A percentile compares a stretch with the other conserved stretches of the same genome.
Evolutionary conservation across 2,329 filamentous ascomycete genomes (phyloP).

Genomic region (Nigrograna mackinnonii): DNA sequence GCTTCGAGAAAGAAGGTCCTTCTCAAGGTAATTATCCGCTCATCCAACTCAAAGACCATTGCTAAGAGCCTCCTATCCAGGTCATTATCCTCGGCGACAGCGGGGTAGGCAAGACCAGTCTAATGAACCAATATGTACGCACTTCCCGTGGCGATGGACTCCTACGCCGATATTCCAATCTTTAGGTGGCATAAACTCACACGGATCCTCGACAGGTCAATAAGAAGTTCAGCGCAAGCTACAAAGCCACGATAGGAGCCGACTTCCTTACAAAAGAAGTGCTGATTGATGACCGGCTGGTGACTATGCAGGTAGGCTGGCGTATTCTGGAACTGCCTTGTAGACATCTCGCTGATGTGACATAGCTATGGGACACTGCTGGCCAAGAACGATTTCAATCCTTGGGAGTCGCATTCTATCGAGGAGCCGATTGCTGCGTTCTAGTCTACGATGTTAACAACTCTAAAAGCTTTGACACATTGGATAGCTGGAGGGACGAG

Average conservation of each 20-base stretch:
- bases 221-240: conserved; percentile 99
- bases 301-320: conserved; percentile 87
- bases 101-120: conserved; percentile 97
- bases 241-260: conserved; percentile 98
- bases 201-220: conserved; percentile 72
- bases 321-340: conserved; percentile 1
- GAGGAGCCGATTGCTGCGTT: conserved; percentile 96
- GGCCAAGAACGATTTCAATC: conserved; percentile 98
- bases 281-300: conserved; percentile 91
- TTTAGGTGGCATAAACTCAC: no score
- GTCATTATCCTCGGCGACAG: conserved; percentile 99
- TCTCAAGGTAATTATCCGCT: conserved; percentile 71
- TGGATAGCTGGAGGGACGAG: conserved; percentile 98
- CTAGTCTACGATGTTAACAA: conserved; percentile 99
- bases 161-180: no score
- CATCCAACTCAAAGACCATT: conserved; percentile 12
- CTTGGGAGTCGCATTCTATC: conserved; percentile 94
- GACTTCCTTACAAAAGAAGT: conserved; percentile 99
- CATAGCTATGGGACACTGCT: conserved; percentile 93
- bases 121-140: conserved; percentile 99
- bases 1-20: conserved; percentile 76
- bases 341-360: conserved; percentile 17
- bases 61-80: no score
- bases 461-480: conserved; percentile 96
- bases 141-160: conserved; percentile 7